Evolutionary conservation across 768 basidiomycete genomes (phyloP).

Genomic region (Mrakia hoshinonis): DNA sequence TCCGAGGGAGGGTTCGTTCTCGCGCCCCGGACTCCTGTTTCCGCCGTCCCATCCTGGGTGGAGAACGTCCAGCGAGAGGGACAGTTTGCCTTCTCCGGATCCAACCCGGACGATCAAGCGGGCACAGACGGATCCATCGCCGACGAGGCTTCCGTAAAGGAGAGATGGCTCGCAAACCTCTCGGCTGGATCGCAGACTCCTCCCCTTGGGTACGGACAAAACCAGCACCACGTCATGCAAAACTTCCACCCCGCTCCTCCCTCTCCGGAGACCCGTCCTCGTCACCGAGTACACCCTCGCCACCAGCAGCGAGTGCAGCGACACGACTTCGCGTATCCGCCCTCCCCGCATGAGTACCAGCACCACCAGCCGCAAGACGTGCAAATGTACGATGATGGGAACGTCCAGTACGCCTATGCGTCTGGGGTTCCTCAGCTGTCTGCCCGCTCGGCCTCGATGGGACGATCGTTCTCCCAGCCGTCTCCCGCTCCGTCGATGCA

Average conservation of each 20-base stretch:
- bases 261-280: background rate
- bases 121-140: too few species aligned
- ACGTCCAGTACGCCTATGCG: background rate
- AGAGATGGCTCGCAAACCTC: constrained; percentile 18
- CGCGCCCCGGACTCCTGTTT: background rate
- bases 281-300: background rate
- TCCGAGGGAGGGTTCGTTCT: background rate
- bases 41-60: background rate
- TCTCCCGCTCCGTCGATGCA: constrained; percentile 3
- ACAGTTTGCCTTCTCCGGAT: too few species aligned
- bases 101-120: too few species aligned
- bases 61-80: constrained; percentile 3
- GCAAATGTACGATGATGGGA: background rate
- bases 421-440: background rate
- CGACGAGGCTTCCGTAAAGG: constrained; percentile 22
- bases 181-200: background rate
- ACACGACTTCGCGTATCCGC: background rate
- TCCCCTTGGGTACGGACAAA: background rate
- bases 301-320: background rate
- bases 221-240: background rate
- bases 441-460: background rate
- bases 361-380: background rate
- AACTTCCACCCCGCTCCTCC: constrained; percentile 1
- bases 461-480: background rate
- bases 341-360: background rate